Percentiles rank a stretch among this genome's conserved stretches.
phyloP scores from a whole-genome alignment of 805 yeast species.

The Metschnikowia noctiluminum region DNA sequence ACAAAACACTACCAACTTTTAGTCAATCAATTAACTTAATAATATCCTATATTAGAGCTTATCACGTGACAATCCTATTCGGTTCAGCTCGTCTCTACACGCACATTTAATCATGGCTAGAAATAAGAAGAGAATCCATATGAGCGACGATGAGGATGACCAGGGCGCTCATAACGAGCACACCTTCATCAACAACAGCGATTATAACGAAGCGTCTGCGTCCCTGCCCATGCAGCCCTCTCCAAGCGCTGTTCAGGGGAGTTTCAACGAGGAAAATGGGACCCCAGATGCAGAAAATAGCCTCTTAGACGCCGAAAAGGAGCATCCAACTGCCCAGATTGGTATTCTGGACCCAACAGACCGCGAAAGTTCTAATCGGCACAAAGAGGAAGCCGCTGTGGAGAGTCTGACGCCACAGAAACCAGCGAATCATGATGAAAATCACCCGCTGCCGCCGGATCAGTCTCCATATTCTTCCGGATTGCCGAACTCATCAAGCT shows the following conservation, averaged over 20 bases:
- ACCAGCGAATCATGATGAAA: not conserved
- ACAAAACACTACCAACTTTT: too few species aligned
- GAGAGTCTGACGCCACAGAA: not conserved
- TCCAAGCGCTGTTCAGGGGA: not conserved
- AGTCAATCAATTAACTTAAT: too few species aligned
- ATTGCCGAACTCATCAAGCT: not conserved
- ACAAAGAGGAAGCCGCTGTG: not conserved
- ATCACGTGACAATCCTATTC: too few species aligned
- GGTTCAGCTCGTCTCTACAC: not conserved
- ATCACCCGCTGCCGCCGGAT: not conserved
- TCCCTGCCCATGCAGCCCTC: not conserved
- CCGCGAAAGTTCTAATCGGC: not conserved
- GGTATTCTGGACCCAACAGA: too few species aligned
- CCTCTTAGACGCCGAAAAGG: too few species aligned
- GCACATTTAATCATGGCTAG: not conserved
- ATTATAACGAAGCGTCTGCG: slow-evolving; percentile 16
- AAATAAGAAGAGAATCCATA: slow-evolving; percentile 8
- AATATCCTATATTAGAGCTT: too few species aligned
- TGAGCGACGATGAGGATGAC: slow-evolving; percentile 21
- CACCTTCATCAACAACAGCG: slow-evolving; percentile 42
- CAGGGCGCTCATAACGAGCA: not conserved
- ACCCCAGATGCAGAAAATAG: not conserved
- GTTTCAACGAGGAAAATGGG: not conserved
- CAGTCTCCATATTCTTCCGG: not conserved
- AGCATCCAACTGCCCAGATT: too few species aligned